These are phyloP conservation scores for Pichia sp. DNA, from an alignment of 1,139 yeast genomes.

Conservation along the genomic window DNA sequence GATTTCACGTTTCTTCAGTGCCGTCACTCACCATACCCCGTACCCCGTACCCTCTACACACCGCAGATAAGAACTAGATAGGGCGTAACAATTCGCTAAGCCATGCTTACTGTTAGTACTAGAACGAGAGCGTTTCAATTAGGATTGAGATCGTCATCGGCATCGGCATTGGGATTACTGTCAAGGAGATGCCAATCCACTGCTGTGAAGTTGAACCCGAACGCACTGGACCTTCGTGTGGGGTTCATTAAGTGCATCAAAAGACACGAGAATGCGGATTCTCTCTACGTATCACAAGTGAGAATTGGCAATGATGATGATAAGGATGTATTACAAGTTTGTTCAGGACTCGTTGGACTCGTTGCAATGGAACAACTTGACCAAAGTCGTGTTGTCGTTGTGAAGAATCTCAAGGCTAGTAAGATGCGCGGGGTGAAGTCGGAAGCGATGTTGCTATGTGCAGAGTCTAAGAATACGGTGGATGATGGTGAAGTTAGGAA, in stretches of 20 bases:
- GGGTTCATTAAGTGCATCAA: slow-evolving; percentile 39
- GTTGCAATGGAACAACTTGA: slow-evolving; percentile 42
- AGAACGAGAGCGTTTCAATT: too few species aligned
- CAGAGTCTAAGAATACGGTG: too few species aligned
- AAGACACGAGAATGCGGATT: slow-evolving; percentile 47
- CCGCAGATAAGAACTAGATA: too few species aligned
- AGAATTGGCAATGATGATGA: slow-evolving; percentile 23
- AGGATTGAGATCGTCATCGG: too few species aligned
- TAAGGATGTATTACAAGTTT: slow-evolving; percentile 34
- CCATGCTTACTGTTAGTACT: too few species aligned
- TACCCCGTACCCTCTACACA: too few species aligned
- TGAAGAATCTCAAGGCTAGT: slow-evolving; percentile 58
- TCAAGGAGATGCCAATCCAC: too few species aligned
- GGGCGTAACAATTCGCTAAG: too few species aligned
- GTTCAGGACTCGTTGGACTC: slow-evolving; percentile 52
- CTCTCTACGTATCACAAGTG: slow-evolving; percentile 45
- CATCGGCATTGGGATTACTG: too few species aligned
- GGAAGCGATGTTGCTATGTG: slow-evolving; percentile 53
- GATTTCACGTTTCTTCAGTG: too few species aligned
- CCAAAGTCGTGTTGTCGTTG: slow-evolving; percentile 42
- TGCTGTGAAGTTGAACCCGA: slow-evolving; percentile 12
- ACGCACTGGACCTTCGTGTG: slow-evolving; percentile 29
- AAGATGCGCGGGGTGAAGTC: slow-evolving; percentile 57
- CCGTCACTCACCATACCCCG: too few species aligned
- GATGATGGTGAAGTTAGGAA: slow-evolving; percentile 4